Conservation (phyloP, 352 stramenopile genomes). For the Phytophthora pinifolia region DNA sequence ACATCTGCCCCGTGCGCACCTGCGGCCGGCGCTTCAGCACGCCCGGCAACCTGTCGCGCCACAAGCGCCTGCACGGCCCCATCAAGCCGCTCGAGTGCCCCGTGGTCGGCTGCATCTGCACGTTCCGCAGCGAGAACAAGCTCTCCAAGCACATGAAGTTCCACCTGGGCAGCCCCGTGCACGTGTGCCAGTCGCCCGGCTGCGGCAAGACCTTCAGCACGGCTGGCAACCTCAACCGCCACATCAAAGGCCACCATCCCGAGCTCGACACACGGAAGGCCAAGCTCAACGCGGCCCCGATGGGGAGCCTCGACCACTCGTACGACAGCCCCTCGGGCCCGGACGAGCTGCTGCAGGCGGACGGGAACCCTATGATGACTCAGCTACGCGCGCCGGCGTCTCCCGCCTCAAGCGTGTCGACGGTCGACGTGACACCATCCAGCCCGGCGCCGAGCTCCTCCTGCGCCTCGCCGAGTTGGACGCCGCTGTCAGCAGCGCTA, state of each 20-base stretch:
- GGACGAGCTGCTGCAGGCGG: conserved; percentile 19
- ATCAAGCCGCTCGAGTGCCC: conserved; percentile 53
- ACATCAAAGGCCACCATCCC: conserved; percentile 59
- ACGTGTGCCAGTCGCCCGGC: conserved; percentile 37
- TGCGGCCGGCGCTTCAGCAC: conserved; percentile 58
- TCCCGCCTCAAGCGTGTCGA: conserved; percentile 17
- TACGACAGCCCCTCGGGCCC: conserved; percentile 34
- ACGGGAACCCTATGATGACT: conserved; percentile 4
- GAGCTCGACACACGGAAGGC: conserved; percentile 28
- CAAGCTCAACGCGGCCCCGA: conserved; percentile 18
- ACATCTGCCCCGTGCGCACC: conserved; percentile 50
- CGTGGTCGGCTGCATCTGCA: conserved; percentile 46
- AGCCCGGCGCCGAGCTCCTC: conserved; percentile 21
- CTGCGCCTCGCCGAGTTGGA: conserved; percentile 15
- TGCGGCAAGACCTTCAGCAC: conserved; percentile 70
- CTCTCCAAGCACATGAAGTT: conserved; percentile 71
- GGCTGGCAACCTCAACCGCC: conserved; percentile 55
- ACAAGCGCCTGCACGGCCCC: conserved; percentile 58
- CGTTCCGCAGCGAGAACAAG: conserved; percentile 58
- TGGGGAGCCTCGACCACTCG: conserved; percentile 13
- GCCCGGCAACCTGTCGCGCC: conserved; percentile 55
- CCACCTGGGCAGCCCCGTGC: conserved; percentile 49
- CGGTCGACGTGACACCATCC: conserved; percentile 5
- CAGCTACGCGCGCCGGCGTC: conserved; percentile 10
- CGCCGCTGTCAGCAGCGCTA: conserved; percentile 13